These are phyloP conservation scores for Rehmannia glutinosa DNA, from an alignment of 257 asterid genomes.

Conservation along the genomic window DNA sequence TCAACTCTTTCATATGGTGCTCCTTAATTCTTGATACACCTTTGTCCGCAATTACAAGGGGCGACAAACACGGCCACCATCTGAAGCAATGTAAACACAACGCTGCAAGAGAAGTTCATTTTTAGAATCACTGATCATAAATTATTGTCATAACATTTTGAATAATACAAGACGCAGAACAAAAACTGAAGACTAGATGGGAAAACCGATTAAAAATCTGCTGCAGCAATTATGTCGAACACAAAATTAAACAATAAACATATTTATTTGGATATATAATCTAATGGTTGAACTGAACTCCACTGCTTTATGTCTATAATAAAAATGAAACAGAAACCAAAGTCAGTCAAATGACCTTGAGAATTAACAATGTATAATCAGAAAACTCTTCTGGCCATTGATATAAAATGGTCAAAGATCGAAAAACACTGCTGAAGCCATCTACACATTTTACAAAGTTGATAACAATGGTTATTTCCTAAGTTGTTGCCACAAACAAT, in stretches of 20 bases:
- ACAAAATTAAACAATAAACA: neutral
- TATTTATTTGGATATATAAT: neutral
- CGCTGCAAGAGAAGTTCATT: conserved; percentile 51
- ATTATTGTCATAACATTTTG: neutral
- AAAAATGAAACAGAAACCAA: neutral
- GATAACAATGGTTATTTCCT: neutral
- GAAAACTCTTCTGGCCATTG: neutral
- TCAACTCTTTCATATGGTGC: conserved; percentile 95
- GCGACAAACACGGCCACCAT: conserved; percentile 99
- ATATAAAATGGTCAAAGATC: too few species aligned
- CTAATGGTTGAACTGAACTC: neutral
- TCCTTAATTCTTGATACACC: conserved; percentile 93
- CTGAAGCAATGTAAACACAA: conserved; percentile 95
- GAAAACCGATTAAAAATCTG: too few species aligned
- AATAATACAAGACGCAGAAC: too few species aligned
- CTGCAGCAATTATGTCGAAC: too few species aligned
- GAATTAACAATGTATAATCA: neutral
- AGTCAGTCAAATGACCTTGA: neutral
- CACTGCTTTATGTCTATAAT: neutral
- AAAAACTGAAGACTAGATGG: neutral
- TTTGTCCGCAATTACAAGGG: conserved; percentile 89
- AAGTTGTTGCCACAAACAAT: neutral
- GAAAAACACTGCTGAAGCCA: neutral
- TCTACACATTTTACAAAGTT: neutral
- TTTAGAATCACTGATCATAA: conserved; percentile 4